These are phyloP conservation scores for Wallemia mellicola DNA, from an alignment of 1,284 basidiomycete species.

Conservation along the genomic window DNA sequence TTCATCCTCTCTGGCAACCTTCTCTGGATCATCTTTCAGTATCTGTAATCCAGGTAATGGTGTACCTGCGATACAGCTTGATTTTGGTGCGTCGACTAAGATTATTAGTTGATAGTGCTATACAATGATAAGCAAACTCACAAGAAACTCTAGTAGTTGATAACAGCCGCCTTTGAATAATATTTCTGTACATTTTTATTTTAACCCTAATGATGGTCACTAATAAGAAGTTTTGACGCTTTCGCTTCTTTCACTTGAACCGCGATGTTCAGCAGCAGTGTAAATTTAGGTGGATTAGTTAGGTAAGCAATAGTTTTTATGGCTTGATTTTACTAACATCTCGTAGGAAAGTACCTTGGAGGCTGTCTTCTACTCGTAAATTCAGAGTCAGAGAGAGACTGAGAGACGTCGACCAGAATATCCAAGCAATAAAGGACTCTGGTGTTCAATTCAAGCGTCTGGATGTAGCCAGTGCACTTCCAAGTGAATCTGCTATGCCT, in stretches of 20 bases:
- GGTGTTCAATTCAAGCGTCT: conserved; percentile 3
- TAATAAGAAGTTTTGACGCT: neutral
- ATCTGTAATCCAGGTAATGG: neutral
- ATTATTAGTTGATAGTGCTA: neutral
- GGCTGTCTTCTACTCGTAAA: conserved; percentile 4
- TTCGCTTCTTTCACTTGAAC: neutral
- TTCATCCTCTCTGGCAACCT: neutral
- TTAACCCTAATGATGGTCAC: neutral
- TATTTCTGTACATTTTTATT: neutral
- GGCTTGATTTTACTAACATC: neutral
- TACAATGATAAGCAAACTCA: neutral
- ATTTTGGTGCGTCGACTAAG: neutral
- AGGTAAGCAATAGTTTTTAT: neutral
- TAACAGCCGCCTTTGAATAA: neutral
- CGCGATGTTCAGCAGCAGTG: neutral
- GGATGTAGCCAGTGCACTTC: conserved; percentile 3
- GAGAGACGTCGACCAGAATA: conserved; percentile 5
- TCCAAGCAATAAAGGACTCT: conserved; percentile 3
- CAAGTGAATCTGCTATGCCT: conserved; percentile 4
- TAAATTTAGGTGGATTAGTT: neutral
- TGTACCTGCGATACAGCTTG: neutral
- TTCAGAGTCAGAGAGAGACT: conserved; percentile 4
- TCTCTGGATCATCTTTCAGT: neutral
- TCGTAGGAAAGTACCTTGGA: conserved; percentile 5
- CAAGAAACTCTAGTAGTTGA: neutral